A percentile compares a stretch with the other conserved stretches of the same genome.
Conservation (phyloP, 192 early-diverging fungal genomes). For the Coemansia sp. region DNA sequence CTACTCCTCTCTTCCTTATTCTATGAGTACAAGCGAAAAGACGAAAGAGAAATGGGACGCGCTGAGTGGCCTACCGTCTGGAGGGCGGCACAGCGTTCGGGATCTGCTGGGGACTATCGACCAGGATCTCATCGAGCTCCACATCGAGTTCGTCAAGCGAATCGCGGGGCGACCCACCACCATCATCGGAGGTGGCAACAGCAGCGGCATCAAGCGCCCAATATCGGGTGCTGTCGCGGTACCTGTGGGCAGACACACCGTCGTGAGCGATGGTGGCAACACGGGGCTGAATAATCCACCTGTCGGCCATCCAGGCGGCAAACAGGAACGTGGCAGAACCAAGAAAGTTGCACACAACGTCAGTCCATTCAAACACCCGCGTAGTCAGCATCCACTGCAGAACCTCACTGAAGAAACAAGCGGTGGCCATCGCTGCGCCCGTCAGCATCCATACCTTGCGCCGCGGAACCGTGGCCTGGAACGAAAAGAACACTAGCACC, state of each 20-base stretch:
- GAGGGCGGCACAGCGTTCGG: constrained; percentile 23
- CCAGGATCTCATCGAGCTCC: constrained; percentile 52
- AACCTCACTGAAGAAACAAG: constrained; percentile 38
- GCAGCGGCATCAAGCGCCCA: constrained; percentile 18
- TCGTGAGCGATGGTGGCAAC: background rate
- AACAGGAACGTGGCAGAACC: constrained; percentile 38
- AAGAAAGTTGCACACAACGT: constrained; percentile 38
- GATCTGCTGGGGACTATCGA: constrained; percentile 26
- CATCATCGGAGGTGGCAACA: background rate
- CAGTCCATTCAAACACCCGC: constrained; percentile 42
- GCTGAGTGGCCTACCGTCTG: background rate
- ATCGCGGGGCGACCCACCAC: background rate
- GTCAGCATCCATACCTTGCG: constrained; percentile 27
- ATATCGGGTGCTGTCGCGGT: constrained; percentile 15
- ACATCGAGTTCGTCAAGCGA: constrained; percentile 36
- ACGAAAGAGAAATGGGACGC: no score
- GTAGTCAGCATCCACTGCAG: constrained; percentile 37
- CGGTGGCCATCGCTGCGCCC: constrained; percentile 4
- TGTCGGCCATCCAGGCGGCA: constrained; percentile 44
- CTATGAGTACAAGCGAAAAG: no score
- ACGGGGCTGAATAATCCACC: constrained; percentile 39
- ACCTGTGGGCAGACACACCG: background rate
- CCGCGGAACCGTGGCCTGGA: constrained; percentile 30
- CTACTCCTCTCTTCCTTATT: no score
- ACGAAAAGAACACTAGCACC: constrained; percentile 37